Evolutionary conservation across 2,329 filamentous ascomycete species (phyloP), one percentile per base, ranked within the genome.

Genomic region (Hymenoscyphus scutula): DNA sequence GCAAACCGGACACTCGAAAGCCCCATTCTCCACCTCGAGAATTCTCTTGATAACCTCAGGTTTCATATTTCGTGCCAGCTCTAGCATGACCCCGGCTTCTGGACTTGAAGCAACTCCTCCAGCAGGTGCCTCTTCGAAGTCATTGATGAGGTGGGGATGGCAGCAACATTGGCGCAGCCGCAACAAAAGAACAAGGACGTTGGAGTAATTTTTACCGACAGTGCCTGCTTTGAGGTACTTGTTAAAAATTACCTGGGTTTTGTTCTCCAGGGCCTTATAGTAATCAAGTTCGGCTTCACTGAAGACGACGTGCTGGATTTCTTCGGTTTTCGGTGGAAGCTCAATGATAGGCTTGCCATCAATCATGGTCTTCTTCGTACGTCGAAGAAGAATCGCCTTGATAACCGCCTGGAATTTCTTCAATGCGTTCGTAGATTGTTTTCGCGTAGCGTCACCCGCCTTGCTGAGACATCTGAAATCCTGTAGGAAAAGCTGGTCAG

Each of bases 81-180:
- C 79, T 15, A 85, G 71, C 72, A 91, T 82, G 10, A 37, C 61
- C 11, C 67, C 68, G 0, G 75, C 68, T 5, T 79, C 74, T 11
- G 97, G 78, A 23, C 79, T 73, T 69, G 64, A 60, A 29, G 38
- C 63, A 34, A 34, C 32, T 23, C 41, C 41, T 17, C 37, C 67
- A 53, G 58, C 64, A 10, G 68, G 66, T 7, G 67, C 69, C 48
- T 72, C 76, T 29, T 84, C 84, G 59, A 90, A 84, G 70, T 92
- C 87, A 29, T 81, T 82, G 69, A 90, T 87, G 30, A 91, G 76
- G 71, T 88, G 86, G 1, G 89, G 90, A 73, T 94, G 91, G 69
- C 90, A 93, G 70, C 89, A 92, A 23, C 89, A 88, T 75, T 94
- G 91, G 19, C 91, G 87, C n/a, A 95, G 81, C 27, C 91, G 87